These are phyloP conservation scores for Trypanosoma platydactyli DNA, from an alignment of 208 protist genomes.

Conservation along the genomic window DNA sequence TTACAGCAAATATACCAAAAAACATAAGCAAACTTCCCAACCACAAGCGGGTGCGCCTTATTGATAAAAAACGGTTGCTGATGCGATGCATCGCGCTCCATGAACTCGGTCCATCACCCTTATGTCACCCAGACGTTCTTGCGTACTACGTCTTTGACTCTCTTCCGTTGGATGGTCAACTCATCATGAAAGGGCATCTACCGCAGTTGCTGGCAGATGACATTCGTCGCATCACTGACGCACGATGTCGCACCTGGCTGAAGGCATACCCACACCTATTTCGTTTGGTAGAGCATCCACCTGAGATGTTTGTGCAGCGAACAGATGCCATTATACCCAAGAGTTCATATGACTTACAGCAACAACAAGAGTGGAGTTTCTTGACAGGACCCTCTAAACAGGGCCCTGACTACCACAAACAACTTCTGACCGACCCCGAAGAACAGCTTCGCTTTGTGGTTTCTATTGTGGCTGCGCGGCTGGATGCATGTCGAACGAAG, in stretches of 20 bases:
- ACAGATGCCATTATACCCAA: neutral
- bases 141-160: conserved; percentile 46
- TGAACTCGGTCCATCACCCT: conserved; percentile 22
- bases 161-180: conserved; percentile 29
- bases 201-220: conserved; percentile 27
- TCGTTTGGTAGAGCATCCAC: conserved; percentile 27
- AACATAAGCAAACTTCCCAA: conserved; percentile 15
- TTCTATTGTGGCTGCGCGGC: conserved; percentile 23
- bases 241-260: conserved; percentile 27
- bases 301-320: conserved; percentile 30
- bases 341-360: neutral
- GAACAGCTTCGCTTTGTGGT: conserved; percentile 29
- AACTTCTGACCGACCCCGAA: conserved; percentile 18
- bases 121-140: conserved; percentile 37
- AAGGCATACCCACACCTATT: conserved; percentile 36
- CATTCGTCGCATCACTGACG: conserved; percentile 26
- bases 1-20: neutral
- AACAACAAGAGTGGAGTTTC: neutral
- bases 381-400: neutral
- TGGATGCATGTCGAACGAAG: conserved; percentile 10
- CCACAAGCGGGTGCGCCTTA: conserved; percentile 20
- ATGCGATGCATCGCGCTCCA: conserved; percentile 31
- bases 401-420: neutral
- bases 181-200: conserved; percentile 22
- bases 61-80: conserved; percentile 20